Evolutionary conservation across 345 rosid species (phyloP).

Genomic region (Camelina sativa): DNA sequence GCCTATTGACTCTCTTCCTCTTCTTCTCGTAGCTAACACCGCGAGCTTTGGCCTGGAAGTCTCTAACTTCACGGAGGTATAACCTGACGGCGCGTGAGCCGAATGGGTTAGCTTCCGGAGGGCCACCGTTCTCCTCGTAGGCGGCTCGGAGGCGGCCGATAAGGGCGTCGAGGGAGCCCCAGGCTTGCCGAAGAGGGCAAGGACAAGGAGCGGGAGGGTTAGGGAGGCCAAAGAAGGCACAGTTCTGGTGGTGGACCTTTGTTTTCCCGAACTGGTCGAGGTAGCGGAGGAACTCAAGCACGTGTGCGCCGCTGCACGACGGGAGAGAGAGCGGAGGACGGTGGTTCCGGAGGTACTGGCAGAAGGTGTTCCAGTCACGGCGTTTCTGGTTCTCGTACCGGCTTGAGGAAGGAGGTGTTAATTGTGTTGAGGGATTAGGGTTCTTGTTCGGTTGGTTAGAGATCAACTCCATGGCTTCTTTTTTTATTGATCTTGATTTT

Average conservation of each 20-base stretch:
- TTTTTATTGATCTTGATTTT: constrained; percentile 14
- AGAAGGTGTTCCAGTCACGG: constrained; percentile 50
- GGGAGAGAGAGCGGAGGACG: constrained; percentile 48
- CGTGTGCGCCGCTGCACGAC: constrained; percentile 49
- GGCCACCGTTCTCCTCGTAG: constrained; percentile 49
- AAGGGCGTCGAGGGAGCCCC: constrained; percentile 49
- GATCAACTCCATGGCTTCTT: constrained; percentile 51
- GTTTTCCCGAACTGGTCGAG: constrained; percentile 50
- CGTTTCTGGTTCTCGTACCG: constrained; percentile 51
- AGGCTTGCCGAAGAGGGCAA: constrained; percentile 47
- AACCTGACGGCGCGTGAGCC: constrained; percentile 49
- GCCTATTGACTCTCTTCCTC: constrained; percentile 53
- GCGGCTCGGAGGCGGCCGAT: constrained; percentile 49
- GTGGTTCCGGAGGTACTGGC: constrained; percentile 49
- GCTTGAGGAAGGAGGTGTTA: constrained; percentile 49
- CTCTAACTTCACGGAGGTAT: constrained; percentile 45
- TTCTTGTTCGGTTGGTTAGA: constrained; percentile 42
- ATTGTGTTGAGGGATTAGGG: constrained; percentile 31
- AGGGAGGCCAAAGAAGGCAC: constrained; percentile 46
- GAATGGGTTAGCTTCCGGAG: constrained; percentile 46
- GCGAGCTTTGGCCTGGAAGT: constrained; percentile 47
- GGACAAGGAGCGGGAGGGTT: constrained; percentile 49
- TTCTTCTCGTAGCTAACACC: constrained; percentile 49
- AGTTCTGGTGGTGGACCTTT: constrained; percentile 41
- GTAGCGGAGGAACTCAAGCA: constrained; percentile 47